A percentile compares a stretch with the other conserved stretches of the same genome.
phyloP scores from a whole-genome alignment of 1,284 basidiomycete genomes.

The Gymnopus androsaceus region DNA sequence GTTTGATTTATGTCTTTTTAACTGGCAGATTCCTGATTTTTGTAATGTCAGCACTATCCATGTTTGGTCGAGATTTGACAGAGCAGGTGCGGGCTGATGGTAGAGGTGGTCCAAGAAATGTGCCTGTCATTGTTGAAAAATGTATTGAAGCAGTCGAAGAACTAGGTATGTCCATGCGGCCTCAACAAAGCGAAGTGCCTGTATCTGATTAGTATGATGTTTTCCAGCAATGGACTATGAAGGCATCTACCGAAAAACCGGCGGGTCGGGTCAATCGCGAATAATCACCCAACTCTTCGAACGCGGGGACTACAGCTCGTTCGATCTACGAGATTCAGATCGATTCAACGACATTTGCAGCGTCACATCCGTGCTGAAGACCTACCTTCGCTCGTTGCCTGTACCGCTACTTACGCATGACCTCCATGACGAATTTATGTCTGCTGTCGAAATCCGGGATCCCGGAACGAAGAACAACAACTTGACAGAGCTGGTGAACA shows the following conservation, averaged over 20 bases:
- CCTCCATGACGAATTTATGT: constrained; percentile 88
- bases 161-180: constrained; percentile 56
- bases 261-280: constrained; percentile 91
- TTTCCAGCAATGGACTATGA: constrained; percentile 83
- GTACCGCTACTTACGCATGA: constrained; percentile 89
- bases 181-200: neutral
- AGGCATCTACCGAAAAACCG: constrained; percentile 97
- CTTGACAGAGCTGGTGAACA: constrained; percentile 71
- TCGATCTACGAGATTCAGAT: constrained; percentile 87
- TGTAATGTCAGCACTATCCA: constrained; percentile 65
- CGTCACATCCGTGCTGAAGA: constrained; percentile 95
- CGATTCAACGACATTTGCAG: constrained; percentile 97
- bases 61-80: constrained; percentile 87
- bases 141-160: constrained; percentile 92
- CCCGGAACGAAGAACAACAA: constrained; percentile 58
- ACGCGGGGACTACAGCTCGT: constrained; percentile 83
- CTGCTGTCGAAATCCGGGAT: constrained; percentile 74
- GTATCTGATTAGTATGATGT: constrained; percentile 3
- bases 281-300: constrained; percentile 95
- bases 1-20: constrained; percentile 29
- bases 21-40: constrained; percentile 8
- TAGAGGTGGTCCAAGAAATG: constrained; percentile 56
- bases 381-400: constrained; percentile 92
- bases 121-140: constrained; percentile 93
- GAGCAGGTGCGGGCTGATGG: constrained; percentile 84